A percentile compares a stretch with the other conserved stretches of the same genome.
These are phyloP conservation scores for Fusarium tupiense DNA, from an alignment of 2,329 filamentous ascomycete species.

Conservation along the genomic window DNA sequence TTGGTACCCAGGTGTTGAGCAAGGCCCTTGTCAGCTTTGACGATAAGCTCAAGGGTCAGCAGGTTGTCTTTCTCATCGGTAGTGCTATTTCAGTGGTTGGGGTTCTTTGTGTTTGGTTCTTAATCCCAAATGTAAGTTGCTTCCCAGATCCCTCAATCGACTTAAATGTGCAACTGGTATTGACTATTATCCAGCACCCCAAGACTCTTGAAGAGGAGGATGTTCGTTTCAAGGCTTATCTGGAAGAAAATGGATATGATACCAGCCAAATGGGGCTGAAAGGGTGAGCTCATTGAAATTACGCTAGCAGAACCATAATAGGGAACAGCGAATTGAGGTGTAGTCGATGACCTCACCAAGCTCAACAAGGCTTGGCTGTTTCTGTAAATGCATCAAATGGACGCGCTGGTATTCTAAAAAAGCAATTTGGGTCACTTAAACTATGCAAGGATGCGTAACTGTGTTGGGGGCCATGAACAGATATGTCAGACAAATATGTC, in stretches of 20 bases:
- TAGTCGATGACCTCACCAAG: neutral
- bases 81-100: neutral
- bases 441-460: too few species aligned
- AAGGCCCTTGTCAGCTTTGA: neutral
- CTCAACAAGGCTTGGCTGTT: accelerated
- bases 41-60: neutral
- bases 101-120: neutral
- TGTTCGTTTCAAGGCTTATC: neutral
- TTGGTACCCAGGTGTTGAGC: neutral
- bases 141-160: accelerated
- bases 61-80: neutral
- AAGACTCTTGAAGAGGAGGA: neutral
- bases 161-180: neutral
- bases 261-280: neutral
- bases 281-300: neutral
- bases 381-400: neutral
- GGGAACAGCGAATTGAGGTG: neutral
- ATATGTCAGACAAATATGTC: too few species aligned
- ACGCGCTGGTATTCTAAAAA: too few species aligned
- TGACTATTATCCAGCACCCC: neutral
- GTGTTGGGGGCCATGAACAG: too few species aligned
- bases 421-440: too few species aligned
- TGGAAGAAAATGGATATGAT: neutral
- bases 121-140: neutral
- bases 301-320: neutral